A percentile compares a stretch with the other conserved stretches of the same genome.
Evolutionary conservation across 345 rosid species (phyloP).

Genomic region (Cardamine chenopodiifolia): DNA sequence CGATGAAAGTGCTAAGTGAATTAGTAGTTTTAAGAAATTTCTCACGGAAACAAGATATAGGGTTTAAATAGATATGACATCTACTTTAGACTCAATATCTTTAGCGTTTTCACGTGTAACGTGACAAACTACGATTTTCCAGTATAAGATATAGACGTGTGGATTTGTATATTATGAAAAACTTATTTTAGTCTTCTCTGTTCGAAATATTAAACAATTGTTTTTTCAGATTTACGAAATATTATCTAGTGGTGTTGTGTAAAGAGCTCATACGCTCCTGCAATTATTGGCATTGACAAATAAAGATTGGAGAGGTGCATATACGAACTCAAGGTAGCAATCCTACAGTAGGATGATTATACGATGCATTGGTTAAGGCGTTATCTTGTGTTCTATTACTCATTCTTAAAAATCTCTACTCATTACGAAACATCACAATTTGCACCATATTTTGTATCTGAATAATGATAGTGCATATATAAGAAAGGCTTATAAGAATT

Average conservation of each 20-base stretch:
- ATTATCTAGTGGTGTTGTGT: neutral
- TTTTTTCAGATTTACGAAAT: slow-evolving; percentile 7
- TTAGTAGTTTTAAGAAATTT: neutral
- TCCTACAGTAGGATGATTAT: neutral
- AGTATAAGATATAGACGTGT: neutral
- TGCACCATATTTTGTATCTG: too few relatives aligned
- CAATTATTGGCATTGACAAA: neutral
- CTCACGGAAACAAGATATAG: neutral
- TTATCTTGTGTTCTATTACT: neutral
- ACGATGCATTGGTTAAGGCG: neutral
- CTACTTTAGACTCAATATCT: too few relatives aligned
- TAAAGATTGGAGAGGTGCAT: neutral
- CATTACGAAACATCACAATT: too few relatives aligned
- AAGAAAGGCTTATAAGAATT: too few relatives aligned
- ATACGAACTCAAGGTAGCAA: neutral
- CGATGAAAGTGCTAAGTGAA: too few relatives aligned
- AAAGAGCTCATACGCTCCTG: neutral
- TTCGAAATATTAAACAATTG: neutral
- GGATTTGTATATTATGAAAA: neutral
- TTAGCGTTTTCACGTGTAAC: neutral
- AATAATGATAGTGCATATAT: too few relatives aligned
- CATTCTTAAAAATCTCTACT: too few relatives aligned
- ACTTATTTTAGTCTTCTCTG: neutral
- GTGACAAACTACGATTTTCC: neutral
- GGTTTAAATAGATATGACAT: too few relatives aligned